Base-by-base conservation (phyloP, 2,329 filamentous ascomycete species). In the Alternaria novae-zelandiae region DNA sequence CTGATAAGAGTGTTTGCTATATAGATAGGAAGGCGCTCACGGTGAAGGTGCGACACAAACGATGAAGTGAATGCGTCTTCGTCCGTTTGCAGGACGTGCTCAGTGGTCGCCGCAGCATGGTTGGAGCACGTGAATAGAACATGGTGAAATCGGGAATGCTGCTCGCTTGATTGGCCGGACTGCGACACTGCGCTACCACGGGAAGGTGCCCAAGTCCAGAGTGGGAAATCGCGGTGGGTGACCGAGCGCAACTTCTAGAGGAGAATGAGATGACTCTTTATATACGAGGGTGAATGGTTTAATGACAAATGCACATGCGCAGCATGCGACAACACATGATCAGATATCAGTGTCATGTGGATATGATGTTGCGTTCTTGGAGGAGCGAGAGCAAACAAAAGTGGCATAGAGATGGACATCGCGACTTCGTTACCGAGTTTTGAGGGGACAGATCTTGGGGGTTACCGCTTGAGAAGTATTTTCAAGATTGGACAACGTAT, bases 1-100 rank as follows among this genome's bases (percentile, higher is more conserved):
- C 12, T 36, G 43, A 36, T 46, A 54, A 57, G 54, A 47, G 28
- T 51, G 61, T 68, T 67, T 68, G 56, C 47, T 58, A n/a, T 63
- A 41, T 41, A 17, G 9, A 32, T 43, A 44, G 23, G 53, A 56
- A 68, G 54, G 61, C 28, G 41, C 58, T 49, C 64, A 51, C 15
- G 44, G 63, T 62, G 63, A 57, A 62, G 45, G 45, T 20, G 32
- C 32, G 17, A 53, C 23, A 32, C 21, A 45, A 64, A 59, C 54
- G 46, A 57, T 61, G 57, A 54, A 54, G 59, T 51, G 41, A 30
- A 17, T 30, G 25, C 20, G 32, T 28, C 12, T 20, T 59, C n/a
- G 26, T 23, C 49, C 32, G 49, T 54, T 44, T 55, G 30, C 44
- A 49, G 25, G 30, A 57, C 53, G 21, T 57, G 53, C 56, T 50